Evolutionary conservation across 2,329 filamentous ascomycete species (phyloP).

Genomic region (Sphaerulina populicola): DNA sequence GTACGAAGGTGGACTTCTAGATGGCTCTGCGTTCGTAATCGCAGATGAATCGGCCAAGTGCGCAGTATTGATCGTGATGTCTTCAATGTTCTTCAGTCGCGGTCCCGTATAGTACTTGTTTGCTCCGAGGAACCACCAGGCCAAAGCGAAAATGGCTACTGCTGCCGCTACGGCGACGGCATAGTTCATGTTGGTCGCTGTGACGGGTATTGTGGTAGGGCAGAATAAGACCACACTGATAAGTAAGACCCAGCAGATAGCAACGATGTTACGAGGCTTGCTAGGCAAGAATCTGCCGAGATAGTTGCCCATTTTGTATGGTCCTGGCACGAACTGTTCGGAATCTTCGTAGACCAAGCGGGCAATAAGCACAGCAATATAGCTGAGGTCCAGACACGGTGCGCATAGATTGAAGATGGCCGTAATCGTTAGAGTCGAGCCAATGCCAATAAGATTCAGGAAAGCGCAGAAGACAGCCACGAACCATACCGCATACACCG

Average conservation of each 20-base stretch:
- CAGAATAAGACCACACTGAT: slow-evolving; percentile 54
- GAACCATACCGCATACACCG: slow-evolving; percentile 57
- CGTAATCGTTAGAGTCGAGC: slow-evolving; percentile 44
- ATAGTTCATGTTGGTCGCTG: slow-evolving; percentile 43
- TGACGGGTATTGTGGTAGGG: slow-evolving; percentile 39
- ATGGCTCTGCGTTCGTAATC: not conserved
- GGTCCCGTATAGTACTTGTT: slow-evolving; percentile 51
- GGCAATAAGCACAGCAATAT: slow-evolving; percentile 54
- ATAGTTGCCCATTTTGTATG: slow-evolving; percentile 24
- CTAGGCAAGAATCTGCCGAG: slow-evolving; percentile 40
- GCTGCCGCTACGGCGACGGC: slow-evolving; percentile 40
- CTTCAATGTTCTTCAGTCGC: slow-evolving; percentile 46
- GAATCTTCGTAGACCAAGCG: slow-evolving; percentile 8
- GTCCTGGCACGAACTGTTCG: slow-evolving; percentile 19
- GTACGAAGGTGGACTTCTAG: not conserved
- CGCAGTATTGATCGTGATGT: not conserved
- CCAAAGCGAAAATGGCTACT: slow-evolving; percentile 43
- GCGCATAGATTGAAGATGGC: slow-evolving; percentile 44
- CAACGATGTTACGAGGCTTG: slow-evolving; percentile 39
- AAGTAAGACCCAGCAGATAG: slow-evolving; percentile 54
- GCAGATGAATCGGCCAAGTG: not conserved
- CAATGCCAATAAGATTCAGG: slow-evolving; percentile 47
- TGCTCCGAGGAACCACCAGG: slow-evolving; percentile 37
- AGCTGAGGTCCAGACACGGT: slow-evolving; percentile 44
- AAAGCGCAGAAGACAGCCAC: slow-evolving; percentile 50